Evolutionary conservation across 2,329 filamentous ascomycete species (phyloP).

Genomic region (Nannizzia gypsea): DNA sequence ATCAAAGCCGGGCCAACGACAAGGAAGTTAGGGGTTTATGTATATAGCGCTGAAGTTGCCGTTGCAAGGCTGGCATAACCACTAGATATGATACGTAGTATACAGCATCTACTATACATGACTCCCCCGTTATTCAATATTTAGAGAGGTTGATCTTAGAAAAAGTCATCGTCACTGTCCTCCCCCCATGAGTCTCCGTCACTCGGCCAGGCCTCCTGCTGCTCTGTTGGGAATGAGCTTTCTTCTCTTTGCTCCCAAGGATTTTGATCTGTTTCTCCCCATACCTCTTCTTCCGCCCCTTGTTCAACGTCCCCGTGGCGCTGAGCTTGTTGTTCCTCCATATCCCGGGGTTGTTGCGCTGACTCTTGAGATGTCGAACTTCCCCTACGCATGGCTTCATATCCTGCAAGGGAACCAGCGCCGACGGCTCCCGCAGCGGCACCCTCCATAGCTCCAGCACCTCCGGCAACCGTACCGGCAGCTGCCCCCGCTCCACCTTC

Average conservation of each 20-base stretch:
- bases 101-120: neutral
- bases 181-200: neutral
- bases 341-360: conserved; percentile 11
- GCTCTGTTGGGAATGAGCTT: conserved; percentile 16
- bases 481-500: conserved; percentile 31
- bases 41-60: too few relatives aligned
- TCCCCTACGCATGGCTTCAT: conserved; percentile 50
- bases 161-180: neutral
- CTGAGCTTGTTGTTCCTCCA: neutral
- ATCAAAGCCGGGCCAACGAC: neutral
- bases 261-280: conserved; percentile 20
- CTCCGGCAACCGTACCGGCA: conserved; percentile 14
- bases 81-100: neutral
- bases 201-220: conserved; percentile 17
- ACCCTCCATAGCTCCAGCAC: conserved; percentile 13
- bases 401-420: conserved; percentile 50
- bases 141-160: neutral
- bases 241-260: conserved; percentile 4
- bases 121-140: neutral
- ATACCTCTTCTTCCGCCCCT: conserved; percentile 22
- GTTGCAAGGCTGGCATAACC: too few relatives aligned
- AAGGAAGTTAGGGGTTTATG: too few relatives aligned
- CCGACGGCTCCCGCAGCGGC: conserved; percentile 38
- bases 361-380: conserved; percentile 4
- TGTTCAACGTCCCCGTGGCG: neutral